Evolutionary conservation across 2,329 filamentous ascomycete genomes (phyloP).

Genomic region (Ambrosiella beaveri): DNA sequence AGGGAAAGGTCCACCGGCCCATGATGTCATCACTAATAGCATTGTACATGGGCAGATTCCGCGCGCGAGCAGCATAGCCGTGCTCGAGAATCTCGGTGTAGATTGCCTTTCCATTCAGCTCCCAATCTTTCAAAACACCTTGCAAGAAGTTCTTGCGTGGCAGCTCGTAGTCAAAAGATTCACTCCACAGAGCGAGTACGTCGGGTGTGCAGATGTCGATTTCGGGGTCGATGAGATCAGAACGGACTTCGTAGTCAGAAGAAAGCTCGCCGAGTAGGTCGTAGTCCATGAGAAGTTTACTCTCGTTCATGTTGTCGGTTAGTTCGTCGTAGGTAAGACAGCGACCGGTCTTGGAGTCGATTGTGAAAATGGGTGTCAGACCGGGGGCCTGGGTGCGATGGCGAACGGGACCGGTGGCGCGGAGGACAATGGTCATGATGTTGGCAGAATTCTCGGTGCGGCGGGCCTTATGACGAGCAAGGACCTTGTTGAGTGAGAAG

Average conservation of each 20-base stretch:
- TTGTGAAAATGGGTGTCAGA: conserved; percentile 66
- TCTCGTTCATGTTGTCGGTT: conserved; percentile 46
- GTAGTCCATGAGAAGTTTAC: conserved; percentile 56
- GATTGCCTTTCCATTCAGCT: conserved; percentile 92
- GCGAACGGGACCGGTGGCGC: conserved; percentile 51
- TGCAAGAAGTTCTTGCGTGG: conserved; percentile 78
- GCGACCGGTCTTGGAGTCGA: conserved; percentile 62
- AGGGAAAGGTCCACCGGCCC: conserved; percentile 70
- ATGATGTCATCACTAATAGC: conserved; percentile 76
- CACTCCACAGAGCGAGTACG: conserved; percentile 84
- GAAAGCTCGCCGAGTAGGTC: conserved; percentile 56
- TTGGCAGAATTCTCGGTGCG: conserved; percentile 76
- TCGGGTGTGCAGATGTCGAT: conserved; percentile 97
- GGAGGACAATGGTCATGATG: conserved; percentile 91
- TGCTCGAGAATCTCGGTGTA: conserved; percentile 72
- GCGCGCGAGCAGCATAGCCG: conserved; percentile 72
- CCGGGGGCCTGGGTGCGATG: conserved; percentile 65
- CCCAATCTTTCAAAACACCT: conserved; percentile 88
- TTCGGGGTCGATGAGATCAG: conserved; percentile 80
- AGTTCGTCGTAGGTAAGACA: conserved; percentile 94
- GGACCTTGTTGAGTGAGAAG: conserved; percentile 59
- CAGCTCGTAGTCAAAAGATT: conserved; percentile 92
- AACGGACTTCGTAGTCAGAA: conserved; percentile 61
- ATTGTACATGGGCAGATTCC: conserved; percentile 78
- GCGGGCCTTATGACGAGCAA: conserved; percentile 65